Evolutionary conservation across 2,329 filamentous ascomycete genomes (phyloP), one percentile per base, ranked within the genome.

Genomic region (Aspergillus phoenicis): DNA sequence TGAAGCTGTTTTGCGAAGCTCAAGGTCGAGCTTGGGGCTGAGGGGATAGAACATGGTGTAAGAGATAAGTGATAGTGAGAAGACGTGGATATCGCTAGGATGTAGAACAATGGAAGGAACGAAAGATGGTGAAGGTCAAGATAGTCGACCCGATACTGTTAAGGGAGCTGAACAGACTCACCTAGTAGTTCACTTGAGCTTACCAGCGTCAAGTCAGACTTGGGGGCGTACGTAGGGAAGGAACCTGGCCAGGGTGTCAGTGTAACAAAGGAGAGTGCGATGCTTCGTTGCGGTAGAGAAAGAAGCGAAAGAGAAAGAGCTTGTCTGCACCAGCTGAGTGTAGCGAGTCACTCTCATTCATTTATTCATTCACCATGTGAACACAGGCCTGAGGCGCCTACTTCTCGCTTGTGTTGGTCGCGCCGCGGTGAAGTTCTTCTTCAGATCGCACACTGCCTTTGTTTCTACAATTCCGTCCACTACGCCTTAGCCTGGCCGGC

Each of bases 1-100:
- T 10, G 24, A 51, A 33, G 47, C 41, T 17, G 41, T 49, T 11
- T 6, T 33, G 47, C 47, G 13, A 51, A 51, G 15, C 47, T 51
- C 24, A 10, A n/a, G 3, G 7, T 51, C 28, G 2, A 6, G n/a
- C 8, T 30, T 4, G 8, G 11, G 8, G 28, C 13, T n/a, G 8
- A 51, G 5, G 15, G 24, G 47, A 33, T 5, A 51, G 26, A 28
- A 13, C 41, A 51, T 51, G 15, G 15, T 33, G 24, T 51, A n/a
- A 51, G 28, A 33, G 47, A 51, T 51, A 51, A 51, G 28, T 51
- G 47, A 51, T 51, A 51, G n/a, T 51, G 47, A 24, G n/a, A 3
- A 51, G 26, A 51, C 8, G 47, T 30, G 47, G 28, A 33, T 51
- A 51, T 30, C 15, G 15, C 4, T 5, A 48, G 24, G 45, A 28